phyloP scores from a whole-genome alignment of 192 early-diverging fungal species.

The Jimgerdemannia flammicorona region DNA sequence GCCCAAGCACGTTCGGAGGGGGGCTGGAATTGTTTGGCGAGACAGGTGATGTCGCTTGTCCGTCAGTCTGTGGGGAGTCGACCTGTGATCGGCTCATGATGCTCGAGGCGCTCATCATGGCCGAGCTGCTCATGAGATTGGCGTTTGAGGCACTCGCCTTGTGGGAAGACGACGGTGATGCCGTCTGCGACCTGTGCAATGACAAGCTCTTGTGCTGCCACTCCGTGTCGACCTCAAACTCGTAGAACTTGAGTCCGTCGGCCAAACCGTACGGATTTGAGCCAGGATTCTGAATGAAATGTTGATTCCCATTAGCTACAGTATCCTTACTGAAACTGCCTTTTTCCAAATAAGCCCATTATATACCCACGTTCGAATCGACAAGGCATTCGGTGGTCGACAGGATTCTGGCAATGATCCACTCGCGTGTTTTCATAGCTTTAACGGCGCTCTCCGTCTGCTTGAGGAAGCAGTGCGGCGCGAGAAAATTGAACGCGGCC shows the following conservation, averaged over 20 bases:
- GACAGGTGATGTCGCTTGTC: not conserved
- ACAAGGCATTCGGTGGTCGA: constrained; percentile 44
- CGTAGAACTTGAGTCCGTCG: constrained; percentile 46
- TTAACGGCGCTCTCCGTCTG: constrained; percentile 27
- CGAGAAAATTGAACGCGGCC: constrained; percentile 57
- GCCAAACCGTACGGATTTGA: constrained; percentile 48
- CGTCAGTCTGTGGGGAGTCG: not conserved
- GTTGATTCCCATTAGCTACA: not conserved
- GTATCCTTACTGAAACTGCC: not conserved
- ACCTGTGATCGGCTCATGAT: not conserved
- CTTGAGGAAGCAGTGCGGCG: constrained; percentile 50
- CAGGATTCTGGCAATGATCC: constrained; percentile 47
- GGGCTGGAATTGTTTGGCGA: not conserved
- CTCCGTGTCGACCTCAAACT: constrained; percentile 46
- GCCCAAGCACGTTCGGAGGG: not conserved
- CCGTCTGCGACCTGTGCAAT: not conserved
- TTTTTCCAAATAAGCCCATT: not conserved
- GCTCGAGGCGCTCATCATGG: not conserved
- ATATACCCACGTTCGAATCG: constrained; percentile 24
- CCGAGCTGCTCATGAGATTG: not conserved
- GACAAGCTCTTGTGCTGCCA: constrained; percentile 15
- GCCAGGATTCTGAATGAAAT: constrained; percentile 8
- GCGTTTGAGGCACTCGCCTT: not conserved
- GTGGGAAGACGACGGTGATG: not conserved
- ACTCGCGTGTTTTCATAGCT: constrained; percentile 39